Conservation (phyloP, 108 stramenopile species). For the Epipyxis sp. region DNA sequence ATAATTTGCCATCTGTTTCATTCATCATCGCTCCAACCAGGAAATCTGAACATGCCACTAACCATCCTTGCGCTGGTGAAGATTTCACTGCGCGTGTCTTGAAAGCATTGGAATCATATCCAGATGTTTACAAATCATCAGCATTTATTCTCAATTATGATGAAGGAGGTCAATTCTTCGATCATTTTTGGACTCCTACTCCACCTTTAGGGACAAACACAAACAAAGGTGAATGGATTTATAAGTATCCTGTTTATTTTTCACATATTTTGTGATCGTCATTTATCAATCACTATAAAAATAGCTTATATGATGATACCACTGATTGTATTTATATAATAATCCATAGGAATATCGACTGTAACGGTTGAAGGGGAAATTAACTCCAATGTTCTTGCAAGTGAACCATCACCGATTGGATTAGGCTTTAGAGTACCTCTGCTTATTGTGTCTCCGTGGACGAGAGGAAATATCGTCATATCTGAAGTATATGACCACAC, state of each 20-base stretch:
- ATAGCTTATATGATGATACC: too few species aligned
- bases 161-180: neutral
- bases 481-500: neutral
- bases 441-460: neutral
- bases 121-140: neutral
- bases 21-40: neutral
- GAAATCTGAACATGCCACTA: conserved; percentile 1
- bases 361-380: neutral
- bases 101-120: neutral
- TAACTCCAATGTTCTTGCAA: neutral
- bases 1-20: neutral
- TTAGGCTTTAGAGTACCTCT: neutral
- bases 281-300: too few species aligned
- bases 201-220: neutral
- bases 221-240: too few species aligned
- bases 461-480: neutral
- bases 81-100: neutral
- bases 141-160: neutral
- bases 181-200: neutral
- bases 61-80: neutral
- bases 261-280: too few species aligned
- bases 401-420: neutral
- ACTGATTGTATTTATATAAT: too few species aligned
- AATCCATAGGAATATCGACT: neutral
- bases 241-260: too few species aligned